Base-by-base conservation (phyloP, 352 stramenopile species). In the Halophytophthora batemanensis region DNA sequence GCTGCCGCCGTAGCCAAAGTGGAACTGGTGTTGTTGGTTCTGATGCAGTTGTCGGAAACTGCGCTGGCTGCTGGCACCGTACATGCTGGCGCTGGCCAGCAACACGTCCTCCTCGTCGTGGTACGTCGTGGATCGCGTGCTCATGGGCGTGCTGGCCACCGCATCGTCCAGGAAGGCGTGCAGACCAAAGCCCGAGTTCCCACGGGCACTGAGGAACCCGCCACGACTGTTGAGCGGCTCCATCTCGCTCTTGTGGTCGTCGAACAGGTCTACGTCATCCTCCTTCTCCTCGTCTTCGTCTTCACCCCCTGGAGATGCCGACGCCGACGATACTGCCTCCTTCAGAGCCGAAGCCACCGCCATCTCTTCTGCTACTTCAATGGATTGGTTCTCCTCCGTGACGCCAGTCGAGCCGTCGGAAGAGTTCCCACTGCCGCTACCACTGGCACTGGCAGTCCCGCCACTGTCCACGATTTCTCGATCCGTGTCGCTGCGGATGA, bases 91-190 rank as follows among this genome's bases (percentile, higher is more conserved):
- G 37, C 76, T 90, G 13, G 76, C 79, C 5, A 90, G 69, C 36
- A 90, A 50, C n/a, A 77, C 76, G 44, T 90, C 79, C 45, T 90
- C 79, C 38, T 90, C 76, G 49, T 90, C 79, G 42, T 90, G 76
- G 37, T 77, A 79, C 1, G 74, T 66, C 14, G 69, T 73, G 35
- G 71, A 84, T 29, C 77, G 69, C 21, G 64, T 58, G 28, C 74
- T 86, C 50, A 87, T 61, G 2, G 74, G 74, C 17, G 72, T 80
- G 17, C 63, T 69, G 17, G 64, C 66, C 7, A 71, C 57, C 3
- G 64, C 61, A 0, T 83, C 74, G 35, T 80, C 64, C 4, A 80
- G 48, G 28, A 74, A 80, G 36, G 49, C 63, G 51, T 81, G 62
- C 14, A 65, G 28, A 21, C 45, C 33, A 36, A 65, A 71, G 19